Percentiles rank a stretch among this genome's conserved stretches.
phyloP scores from a whole-genome alignment of 2,329 filamentous ascomycete species.

The Diaporthe ilicicola region DNA sequence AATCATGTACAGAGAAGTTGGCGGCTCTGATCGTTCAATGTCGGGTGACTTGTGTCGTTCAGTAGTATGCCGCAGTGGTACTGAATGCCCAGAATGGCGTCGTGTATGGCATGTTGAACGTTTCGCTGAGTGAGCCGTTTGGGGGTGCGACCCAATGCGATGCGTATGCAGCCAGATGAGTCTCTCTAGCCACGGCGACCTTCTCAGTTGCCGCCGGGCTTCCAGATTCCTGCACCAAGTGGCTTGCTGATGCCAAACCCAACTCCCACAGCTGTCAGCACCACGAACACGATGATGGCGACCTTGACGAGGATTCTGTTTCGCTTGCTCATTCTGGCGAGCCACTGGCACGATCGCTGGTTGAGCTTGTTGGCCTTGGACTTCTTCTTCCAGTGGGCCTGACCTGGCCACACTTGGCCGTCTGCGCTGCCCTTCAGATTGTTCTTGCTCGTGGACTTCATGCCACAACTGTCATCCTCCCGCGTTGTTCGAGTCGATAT shows the following conservation, averaged over 20 bases:
- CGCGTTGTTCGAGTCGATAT: conserved; percentile 41
- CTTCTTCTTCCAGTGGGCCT: conserved; percentile 67
- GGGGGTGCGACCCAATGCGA: conserved; percentile 4
- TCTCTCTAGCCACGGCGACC: conserved; percentile 1
- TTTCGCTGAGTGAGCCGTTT: neutral
- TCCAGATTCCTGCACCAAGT: conserved; percentile 67
- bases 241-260: conserved; percentile 70
- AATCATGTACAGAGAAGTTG: conserved; percentile 29
- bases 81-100: neutral
- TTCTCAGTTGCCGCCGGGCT: conserved; percentile 43
- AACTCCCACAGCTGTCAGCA: conserved; percentile 63
- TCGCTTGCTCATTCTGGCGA: conserved; percentile 62
- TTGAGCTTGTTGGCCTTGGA: conserved; percentile 64
- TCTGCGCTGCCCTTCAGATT: conserved; percentile 53
- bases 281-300: conserved; percentile 58
- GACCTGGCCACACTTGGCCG: conserved; percentile 67
- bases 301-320: conserved; percentile 64
- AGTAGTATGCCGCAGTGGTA: neutral
- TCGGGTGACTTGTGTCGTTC: neutral
- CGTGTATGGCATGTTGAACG: neutral
- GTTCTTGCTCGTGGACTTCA: conserved; percentile 46
- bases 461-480: conserved; percentile 43
- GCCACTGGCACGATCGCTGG: conserved; percentile 58
- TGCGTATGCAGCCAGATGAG: neutral
- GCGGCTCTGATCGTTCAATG: conserved; percentile 24